Conservation (phyloP, 345 rosid genomes). For the Conringia planisiliqua region DNA sequence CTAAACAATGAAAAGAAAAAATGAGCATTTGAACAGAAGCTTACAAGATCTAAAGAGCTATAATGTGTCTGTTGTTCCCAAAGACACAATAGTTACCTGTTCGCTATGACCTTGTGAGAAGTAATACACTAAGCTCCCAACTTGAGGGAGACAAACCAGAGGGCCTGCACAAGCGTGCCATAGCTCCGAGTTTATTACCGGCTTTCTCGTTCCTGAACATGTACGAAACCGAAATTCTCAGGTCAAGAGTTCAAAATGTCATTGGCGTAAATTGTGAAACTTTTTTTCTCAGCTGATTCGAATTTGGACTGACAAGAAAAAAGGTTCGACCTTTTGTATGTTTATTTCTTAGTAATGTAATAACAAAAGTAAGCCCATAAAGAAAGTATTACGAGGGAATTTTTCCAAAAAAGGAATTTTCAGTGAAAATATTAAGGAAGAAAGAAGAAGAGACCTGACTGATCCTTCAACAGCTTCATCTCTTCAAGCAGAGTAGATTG, state of each 20-base stretch:
- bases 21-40: neutral
- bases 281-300: neutral
- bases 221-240: neutral
- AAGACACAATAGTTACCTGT: constrained; percentile 53
- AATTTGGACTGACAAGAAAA: neutral
- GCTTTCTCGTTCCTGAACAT: constrained; percentile 59
- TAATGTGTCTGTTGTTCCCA: neutral
- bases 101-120: constrained; percentile 99
- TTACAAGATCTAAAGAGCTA: constrained; percentile 1
- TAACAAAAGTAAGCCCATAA: neutral
- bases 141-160: constrained; percentile 86
- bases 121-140: constrained; percentile 89
- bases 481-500: constrained; percentile 65
- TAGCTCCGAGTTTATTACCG: constrained; percentile 73
- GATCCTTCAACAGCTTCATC: constrained; percentile 90
- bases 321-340: neutral
- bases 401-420: neutral
- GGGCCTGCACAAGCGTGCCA: constrained; percentile 99
- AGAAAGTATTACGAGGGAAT: neutral
- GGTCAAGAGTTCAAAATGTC: neutral
- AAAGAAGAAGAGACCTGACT: constrained; percentile 61
- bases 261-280: neutral
- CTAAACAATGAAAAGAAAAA: constrained; percentile 30
- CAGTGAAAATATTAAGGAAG: neutral
- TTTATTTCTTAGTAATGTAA: neutral